Evolutionary conservation across 305 asterid species (phyloP).

Genomic region (Lippia alba): DNA sequence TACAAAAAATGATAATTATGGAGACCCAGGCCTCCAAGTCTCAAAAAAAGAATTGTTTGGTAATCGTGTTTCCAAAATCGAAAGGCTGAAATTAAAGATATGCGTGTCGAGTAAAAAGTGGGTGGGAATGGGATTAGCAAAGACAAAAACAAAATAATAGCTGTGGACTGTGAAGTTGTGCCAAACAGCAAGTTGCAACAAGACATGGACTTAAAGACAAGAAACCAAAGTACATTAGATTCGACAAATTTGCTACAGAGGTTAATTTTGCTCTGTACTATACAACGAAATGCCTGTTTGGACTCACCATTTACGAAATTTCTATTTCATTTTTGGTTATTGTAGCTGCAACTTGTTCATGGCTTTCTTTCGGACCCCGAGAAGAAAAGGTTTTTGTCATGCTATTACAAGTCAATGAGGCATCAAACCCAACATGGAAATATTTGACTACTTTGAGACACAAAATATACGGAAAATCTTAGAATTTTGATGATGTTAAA

Average conservation of each 20-base stretch:
- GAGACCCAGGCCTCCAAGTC: not conserved
- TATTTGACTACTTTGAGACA: slow-evolving; percentile 50
- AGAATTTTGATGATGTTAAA: not conserved
- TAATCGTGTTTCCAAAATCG: slow-evolving; percentile 26
- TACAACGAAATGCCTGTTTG: slow-evolving; percentile 46
- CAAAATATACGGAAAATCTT: slow-evolving; percentile 22
- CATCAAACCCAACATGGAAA: slow-evolving; percentile 51
- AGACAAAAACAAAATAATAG: slow-evolving; percentile 10
- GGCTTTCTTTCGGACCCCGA: not conserved
- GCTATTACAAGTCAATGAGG: slow-evolving; percentile 41
- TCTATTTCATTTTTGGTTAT: slow-evolving; percentile 7
- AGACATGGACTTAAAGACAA: slow-evolving; percentile 54
- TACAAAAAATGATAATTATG: not conserved
- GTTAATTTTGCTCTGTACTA: slow-evolving; percentile 35
- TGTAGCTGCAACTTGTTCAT: slow-evolving; percentile 22
- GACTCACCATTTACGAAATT: slow-evolving; percentile 34
- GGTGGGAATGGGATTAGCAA: not conserved
- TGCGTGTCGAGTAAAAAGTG: no score
- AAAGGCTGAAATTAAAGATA: slow-evolving; percentile 10
- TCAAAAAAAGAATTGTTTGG: not conserved
- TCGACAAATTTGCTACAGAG: slow-evolving; percentile 47
- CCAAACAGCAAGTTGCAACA: slow-evolving; percentile 46
- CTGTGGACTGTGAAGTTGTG: slow-evolving; percentile 35
- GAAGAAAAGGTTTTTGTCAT: slow-evolving; percentile 22
- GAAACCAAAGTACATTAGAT: slow-evolving; percentile 49